A percentile compares a stretch with the other conserved stretches of the same genome.
Evolutionary conservation across 345 rosid genomes (phyloP).

Genomic region (Eucalyptus marginata): DNA sequence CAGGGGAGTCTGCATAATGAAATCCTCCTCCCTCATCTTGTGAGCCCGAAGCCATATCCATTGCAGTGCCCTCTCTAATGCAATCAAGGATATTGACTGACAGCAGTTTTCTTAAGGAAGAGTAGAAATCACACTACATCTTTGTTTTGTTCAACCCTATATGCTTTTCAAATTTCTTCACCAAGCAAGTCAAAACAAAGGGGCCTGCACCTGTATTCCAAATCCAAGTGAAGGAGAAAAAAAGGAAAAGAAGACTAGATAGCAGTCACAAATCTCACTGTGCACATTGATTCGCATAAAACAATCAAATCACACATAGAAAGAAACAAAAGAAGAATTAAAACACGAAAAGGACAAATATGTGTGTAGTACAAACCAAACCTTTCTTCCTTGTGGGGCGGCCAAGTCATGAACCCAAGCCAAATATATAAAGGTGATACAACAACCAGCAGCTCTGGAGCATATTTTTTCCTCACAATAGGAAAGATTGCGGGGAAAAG

Average conservation of each 20-base stretch:
- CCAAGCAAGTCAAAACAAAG: not conserved
- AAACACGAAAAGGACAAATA: not conserved
- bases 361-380: not conserved
- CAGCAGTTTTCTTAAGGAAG: not conserved
- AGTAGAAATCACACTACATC: not conserved
- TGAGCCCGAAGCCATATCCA: not conserved
- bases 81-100: not conserved
- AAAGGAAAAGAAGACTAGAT: not conserved
- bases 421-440: conserved; percentile 82
- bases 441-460: conserved; percentile 60
- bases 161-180: not conserved
- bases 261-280: not conserved
- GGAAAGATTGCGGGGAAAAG: conserved; percentile 62
- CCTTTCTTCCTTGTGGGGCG: conserved; percentile 99
- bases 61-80: not conserved
- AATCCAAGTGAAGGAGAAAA: not conserved
- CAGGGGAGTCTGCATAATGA: not conserved
- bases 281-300: not conserved
- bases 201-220: not conserved
- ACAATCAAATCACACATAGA: not conserved
- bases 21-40: not conserved
- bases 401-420: conserved; percentile 91
- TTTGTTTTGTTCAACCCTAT: not conserved
- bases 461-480: conserved; percentile 59
- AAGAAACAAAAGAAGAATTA: not conserved